Conservation (phyloP, 2,329 filamentous ascomycete genomes). For the Aureobasidium sp. region DNA sequence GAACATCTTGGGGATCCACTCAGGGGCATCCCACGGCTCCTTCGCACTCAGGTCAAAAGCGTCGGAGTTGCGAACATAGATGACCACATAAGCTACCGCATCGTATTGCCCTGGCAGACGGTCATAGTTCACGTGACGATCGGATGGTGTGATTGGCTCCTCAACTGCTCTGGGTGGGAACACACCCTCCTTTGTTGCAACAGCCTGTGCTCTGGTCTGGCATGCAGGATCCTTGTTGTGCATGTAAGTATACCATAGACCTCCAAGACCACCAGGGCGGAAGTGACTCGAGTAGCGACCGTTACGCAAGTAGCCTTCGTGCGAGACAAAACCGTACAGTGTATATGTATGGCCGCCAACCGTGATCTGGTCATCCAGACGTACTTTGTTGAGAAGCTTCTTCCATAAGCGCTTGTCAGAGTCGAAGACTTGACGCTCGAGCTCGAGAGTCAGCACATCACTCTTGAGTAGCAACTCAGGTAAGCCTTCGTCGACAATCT, state of each 20-base stretch:
- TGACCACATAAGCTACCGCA: slow-evolving; percentile 59
- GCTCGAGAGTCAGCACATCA: slow-evolving; percentile 49
- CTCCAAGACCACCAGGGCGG: slow-evolving; percentile 60
- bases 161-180: neutral
- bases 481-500: slow-evolving; percentile 37
- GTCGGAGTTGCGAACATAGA: slow-evolving; percentile 58
- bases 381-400: slow-evolving; percentile 62
- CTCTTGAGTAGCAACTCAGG: neutral
- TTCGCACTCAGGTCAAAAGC: slow-evolving; percentile 38
- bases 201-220: slow-evolving; percentile 61
- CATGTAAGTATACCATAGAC: slow-evolving; percentile 67
- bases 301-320: slow-evolving; percentile 64
- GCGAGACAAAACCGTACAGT: slow-evolving; percentile 67
- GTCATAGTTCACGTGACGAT: neutral
- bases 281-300: slow-evolving; percentile 67
- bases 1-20: slow-evolving; percentile 38
- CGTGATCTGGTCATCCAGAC: slow-evolving; percentile 59
- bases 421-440: slow-evolving; percentile 65
- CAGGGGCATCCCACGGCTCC: slow-evolving; percentile 48
- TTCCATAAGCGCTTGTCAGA: slow-evolving; percentile 60
- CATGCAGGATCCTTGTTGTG: slow-evolving; percentile 34
- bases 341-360: slow-evolving; percentile 55
- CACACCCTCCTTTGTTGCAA: slow-evolving; percentile 20
- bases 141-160: slow-evolving; percentile 5
- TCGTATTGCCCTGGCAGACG: slow-evolving; percentile 34